phyloP scores from a whole-genome alignment of 495 filamentous ascomycete genomes.

The Emericellopsis terricola region DNA sequence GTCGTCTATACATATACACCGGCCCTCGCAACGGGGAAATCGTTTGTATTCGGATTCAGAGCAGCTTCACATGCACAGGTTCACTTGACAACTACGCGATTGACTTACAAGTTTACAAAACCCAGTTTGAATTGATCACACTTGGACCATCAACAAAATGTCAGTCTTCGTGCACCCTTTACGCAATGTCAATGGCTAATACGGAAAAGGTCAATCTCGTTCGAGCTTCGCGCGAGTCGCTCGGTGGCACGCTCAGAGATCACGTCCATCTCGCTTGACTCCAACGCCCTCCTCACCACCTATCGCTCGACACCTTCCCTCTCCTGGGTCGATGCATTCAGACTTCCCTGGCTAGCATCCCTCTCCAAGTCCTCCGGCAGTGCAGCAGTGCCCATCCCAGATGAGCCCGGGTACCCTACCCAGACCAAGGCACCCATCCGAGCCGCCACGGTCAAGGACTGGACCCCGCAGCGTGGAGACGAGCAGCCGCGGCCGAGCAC shows the following conservation, averaged over 20 bases:
- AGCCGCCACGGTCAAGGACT: neutral
- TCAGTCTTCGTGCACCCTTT: neutral
- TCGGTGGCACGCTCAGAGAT: constrained; percentile 1
- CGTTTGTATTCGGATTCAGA: too few species aligned
- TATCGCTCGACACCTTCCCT: neutral
- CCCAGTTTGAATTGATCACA: too few species aligned
- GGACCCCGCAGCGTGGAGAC: neutral
- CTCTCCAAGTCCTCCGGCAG: constrained; percentile 2
- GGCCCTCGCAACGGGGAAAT: too few species aligned
- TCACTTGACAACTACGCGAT: too few species aligned
- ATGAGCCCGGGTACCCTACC: neutral
- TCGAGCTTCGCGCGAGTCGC: too few species aligned
- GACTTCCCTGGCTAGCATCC: neutral
- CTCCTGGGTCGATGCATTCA: constrained; percentile 1
- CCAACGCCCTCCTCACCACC: neutral
- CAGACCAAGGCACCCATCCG: too few species aligned
- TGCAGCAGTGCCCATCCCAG: neutral
- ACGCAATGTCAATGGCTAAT: too few species aligned
- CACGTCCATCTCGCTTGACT: neutral
- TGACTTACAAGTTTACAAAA: too few species aligned
- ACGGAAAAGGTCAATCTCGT: too few species aligned
- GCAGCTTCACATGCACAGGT: too few species aligned
- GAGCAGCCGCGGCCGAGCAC: neutral
- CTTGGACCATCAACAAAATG: neutral
- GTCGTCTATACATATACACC: too few species aligned